phyloP scores from a whole-genome alignment of 805 yeast genomes.

The Wickerhamomyces queroliae region DNA sequence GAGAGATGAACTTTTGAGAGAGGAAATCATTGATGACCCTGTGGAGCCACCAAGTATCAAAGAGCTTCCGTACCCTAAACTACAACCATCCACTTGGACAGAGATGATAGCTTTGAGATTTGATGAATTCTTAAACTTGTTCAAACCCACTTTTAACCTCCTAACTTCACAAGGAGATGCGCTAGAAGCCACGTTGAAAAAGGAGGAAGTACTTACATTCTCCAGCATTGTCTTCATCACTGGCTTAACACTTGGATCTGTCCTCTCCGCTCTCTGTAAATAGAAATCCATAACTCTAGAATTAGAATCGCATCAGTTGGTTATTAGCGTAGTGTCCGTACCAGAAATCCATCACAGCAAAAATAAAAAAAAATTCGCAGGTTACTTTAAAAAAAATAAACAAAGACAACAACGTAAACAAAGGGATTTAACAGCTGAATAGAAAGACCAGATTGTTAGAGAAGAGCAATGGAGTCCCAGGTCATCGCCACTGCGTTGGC shows the following conservation, averaged over 20 bases:
- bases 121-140: conserved; percentile 1
- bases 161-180: conserved; percentile 6
- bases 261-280: neutral
- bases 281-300: neutral
- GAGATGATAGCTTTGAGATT: neutral
- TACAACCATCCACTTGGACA: neutral
- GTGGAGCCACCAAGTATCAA: conserved; percentile 13
- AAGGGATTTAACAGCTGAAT: neutral
- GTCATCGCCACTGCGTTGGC: conserved; percentile 43
- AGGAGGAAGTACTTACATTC: neutral
- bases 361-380: neutral
- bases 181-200: neutral
- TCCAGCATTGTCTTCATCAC: neutral
- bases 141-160: conserved; percentile 9
- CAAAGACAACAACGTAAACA: conserved; percentile 19
- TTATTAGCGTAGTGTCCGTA: no score
- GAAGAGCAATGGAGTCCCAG: conserved; percentile 33
- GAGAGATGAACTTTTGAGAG: conserved; percentile 12
- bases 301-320: neutral
- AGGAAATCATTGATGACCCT: conserved; percentile 14
- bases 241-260: neutral
- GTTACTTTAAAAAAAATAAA: neutral
- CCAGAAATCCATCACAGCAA: conserved; percentile 1
- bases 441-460: no score
- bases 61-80: conserved; percentile 11